Base-by-base conservation (phyloP, 768 basidiomycete genomes). In the Tylopilus cervinicoccineus region DNA sequence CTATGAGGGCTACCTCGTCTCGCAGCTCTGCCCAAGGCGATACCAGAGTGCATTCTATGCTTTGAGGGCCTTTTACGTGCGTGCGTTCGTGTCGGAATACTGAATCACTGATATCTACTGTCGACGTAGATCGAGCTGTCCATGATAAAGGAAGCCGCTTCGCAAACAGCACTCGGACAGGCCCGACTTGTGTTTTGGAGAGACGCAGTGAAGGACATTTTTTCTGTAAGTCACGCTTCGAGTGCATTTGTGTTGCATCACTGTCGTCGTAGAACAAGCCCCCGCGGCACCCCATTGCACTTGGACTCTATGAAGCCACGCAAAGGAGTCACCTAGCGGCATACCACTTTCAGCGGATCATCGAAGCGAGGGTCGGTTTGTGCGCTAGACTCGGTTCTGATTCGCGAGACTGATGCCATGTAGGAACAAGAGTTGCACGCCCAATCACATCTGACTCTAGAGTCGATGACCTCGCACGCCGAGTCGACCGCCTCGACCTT, bases 181-280 rank as follows among this genome's bases (percentile, higher is more conserved):
- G 88, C 91, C 77, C 76, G 88, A 54, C 78, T 90, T 72, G 84
- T 91, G 62, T 93, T 92, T 63, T 93, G 90, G 90, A 78, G 81
- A 57, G 88, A 93, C 60, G 82, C 86, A 12, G 60, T 92, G 23
- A 86, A 83, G 58, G 76, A 70, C 39, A 79, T 90, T 19, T 71
- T 71, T 58, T 77, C 84, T 61, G 90, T 86, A 41, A 50, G 66
- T 62, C 38, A 59, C 63, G 76, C 45, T 27, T 14, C 16, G 13
- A 38, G 32, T 27, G 41, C 9, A 17, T 33, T 16, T 38, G n/a
- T 16, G 50, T 54, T 41, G 58, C 37, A 51, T 38, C 48, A 39
- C 63, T 53, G 39, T 42, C 45, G 50, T 52, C 48, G 50, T 70
- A 91, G 88, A 78, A 79, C 61, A 83, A 73, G 63, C 87, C 88